These are phyloP conservation scores for Medicago ruthenica DNA, from an alignment of 306 rosid genomes.

Conservation along the genomic window DNA sequence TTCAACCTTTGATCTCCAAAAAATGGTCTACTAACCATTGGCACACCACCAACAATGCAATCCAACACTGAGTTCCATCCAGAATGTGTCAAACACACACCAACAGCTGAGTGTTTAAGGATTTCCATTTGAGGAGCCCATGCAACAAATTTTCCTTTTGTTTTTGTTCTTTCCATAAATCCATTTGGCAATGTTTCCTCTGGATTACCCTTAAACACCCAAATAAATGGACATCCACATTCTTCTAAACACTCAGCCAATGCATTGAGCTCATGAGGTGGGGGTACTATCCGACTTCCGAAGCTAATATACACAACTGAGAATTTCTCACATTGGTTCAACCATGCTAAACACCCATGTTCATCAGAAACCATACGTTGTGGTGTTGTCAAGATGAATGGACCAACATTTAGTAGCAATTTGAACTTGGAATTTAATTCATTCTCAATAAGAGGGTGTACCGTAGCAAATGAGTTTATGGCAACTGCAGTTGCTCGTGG, in stretches of 20 bases:
- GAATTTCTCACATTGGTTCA: slow-evolving; percentile 44
- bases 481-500: slow-evolving; percentile 64
- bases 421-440: slow-evolving; percentile 46
- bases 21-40: slow-evolving; percentile 69
- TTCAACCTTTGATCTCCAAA: slow-evolving; percentile 70
- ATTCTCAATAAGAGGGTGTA: slow-evolving; percentile 40
- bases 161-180: slow-evolving; percentile 37
- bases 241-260: slow-evolving; percentile 65
- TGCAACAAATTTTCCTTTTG: slow-evolving; percentile 56
- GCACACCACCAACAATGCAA: slow-evolving; percentile 67
- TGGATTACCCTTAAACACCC: slow-evolving; percentile 61
- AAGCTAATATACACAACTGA: slow-evolving; percentile 69
- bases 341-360: slow-evolving; percentile 59
- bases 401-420: slow-evolving; percentile 62
- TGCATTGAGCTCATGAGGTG: slow-evolving; percentile 59
- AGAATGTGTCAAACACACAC: slow-evolving; percentile 62
- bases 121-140: slow-evolving; percentile 71
- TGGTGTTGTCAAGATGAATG: slow-evolving; percentile 53
- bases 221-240: slow-evolving; percentile 51
- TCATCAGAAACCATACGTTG: slow-evolving; percentile 41
- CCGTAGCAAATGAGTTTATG: slow-evolving; percentile 62
- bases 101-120: slow-evolving; percentile 51
- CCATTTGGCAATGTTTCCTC: slow-evolving; percentile 54
- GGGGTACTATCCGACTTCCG: slow-evolving; percentile 58
- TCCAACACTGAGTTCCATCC: slow-evolving; percentile 82